phyloP scores from a whole-genome alignment of 352 stramenopile genomes.

The Achlya hypogyna region DNA sequence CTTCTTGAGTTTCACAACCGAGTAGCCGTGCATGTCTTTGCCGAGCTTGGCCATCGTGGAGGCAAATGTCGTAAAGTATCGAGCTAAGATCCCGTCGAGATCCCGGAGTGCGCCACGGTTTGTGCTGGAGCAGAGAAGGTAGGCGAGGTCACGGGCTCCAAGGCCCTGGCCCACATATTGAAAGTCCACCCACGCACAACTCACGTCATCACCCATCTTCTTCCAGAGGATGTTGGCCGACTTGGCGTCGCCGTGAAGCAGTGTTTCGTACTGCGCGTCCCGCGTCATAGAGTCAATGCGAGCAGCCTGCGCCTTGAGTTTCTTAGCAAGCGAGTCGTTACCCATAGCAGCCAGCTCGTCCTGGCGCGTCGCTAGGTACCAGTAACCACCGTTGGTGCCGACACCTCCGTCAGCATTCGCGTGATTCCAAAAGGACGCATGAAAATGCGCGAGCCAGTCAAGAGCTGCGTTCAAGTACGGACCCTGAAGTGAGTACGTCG shows the following conservation, averaged over 20 bases:
- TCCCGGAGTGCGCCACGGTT: neutral
- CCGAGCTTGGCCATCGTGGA: neutral
- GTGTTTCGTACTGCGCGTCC: slow-evolving; percentile 5
- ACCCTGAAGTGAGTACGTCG: slow-evolving; percentile 6
- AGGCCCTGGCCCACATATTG: slow-evolving; percentile 19
- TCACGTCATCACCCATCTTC: neutral
- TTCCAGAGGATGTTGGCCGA: slow-evolving; percentile 19
- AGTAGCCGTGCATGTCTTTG: neutral
- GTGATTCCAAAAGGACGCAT: slow-evolving; percentile 17
- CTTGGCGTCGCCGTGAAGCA: slow-evolving; percentile 18
- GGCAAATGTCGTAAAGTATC: slow-evolving; percentile 6
- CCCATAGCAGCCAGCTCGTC: slow-evolving; percentile 8
- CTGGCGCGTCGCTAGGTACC: slow-evolving; percentile 18
- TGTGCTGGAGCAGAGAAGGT: slow-evolving; percentile 17
- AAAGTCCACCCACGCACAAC: slow-evolving; percentile 19
- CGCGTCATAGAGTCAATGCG: slow-evolving; percentile 1
- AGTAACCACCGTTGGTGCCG: slow-evolving; percentile 8
- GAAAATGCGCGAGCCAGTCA: slow-evolving; percentile 15
- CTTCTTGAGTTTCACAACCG: neutral
- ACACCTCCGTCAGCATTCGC: neutral
- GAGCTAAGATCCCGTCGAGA: neutral
- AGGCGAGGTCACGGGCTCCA: slow-evolving; percentile 13
- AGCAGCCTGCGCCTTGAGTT: neutral
- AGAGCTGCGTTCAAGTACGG: neutral
- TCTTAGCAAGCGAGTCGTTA: neutral